A percentile compares a stretch with the other conserved stretches of the same genome.
Conservation (phyloP, 805 yeast genomes). For the Candida tammaniensis region DNA sequence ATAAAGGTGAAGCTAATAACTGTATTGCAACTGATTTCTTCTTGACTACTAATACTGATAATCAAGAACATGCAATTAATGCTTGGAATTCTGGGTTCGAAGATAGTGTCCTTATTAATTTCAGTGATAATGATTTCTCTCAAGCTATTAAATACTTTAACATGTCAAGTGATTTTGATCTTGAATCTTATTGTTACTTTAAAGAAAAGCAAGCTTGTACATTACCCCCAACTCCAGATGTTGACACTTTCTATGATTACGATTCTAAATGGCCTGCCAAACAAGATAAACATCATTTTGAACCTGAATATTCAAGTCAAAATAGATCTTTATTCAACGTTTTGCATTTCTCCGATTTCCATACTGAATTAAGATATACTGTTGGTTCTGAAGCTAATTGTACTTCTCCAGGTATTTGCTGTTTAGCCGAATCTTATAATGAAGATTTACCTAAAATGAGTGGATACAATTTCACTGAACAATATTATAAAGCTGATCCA, state of each 20-base stretch:
- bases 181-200: constrained; percentile 55
- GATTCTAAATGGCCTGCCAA: constrained; percentile 38
- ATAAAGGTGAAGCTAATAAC: constrained; percentile 26
- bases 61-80: constrained; percentile 12
- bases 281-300: constrained; percentile 17
- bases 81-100: constrained; percentile 22
- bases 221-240: constrained; percentile 51
- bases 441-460: constrained; percentile 18
- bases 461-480: constrained; percentile 29
- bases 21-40: constrained; percentile 39
- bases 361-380: constrained; percentile 52
- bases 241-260: constrained; percentile 31
- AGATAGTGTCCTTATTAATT: constrained; percentile 26
- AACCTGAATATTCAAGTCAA: constrained; percentile 24
- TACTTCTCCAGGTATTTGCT: constrained; percentile 55
- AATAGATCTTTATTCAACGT: constrained; percentile 49
- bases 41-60: constrained; percentile 30
- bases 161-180: constrained; percentile 32
- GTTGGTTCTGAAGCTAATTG: constrained; percentile 61
- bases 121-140: constrained; percentile 38
- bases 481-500: constrained; percentile 18
- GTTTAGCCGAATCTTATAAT: constrained; percentile 51
- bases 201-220: constrained; percentile 41
- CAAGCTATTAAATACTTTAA: constrained; percentile 36
- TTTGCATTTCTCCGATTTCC: constrained; percentile 66